Percentiles rank a stretch among this genome's conserved stretches.
Evolutionary conservation across 805 yeast species (phyloP).

Genomic region (Teunomyces atbi): DNA sequence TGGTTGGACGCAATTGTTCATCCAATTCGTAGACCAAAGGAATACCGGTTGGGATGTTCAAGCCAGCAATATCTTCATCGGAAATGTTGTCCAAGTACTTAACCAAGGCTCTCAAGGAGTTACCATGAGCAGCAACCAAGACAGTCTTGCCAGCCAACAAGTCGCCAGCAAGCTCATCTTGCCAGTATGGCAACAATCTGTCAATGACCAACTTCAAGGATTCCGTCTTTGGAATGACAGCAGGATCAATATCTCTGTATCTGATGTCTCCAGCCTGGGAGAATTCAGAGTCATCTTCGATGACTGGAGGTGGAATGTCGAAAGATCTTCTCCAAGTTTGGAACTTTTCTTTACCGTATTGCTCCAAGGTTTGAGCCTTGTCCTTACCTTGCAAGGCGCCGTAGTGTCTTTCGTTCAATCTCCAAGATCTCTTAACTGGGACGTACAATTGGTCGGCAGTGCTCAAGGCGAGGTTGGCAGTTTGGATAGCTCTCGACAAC

Average conservation of each 20-base stretch:
- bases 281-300: constrained; percentile 73
- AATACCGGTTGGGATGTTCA: constrained; percentile 98
- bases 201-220: constrained; percentile 93
- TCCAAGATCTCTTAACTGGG: constrained; percentile 94
- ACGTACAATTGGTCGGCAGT: constrained; percentile 86
- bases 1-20: constrained; percentile 79
- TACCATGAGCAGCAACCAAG: constrained; percentile 94
- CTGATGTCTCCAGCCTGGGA: constrained; percentile 85
- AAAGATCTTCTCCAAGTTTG: constrained; percentile 96
- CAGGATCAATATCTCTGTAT: constrained; percentile 80
- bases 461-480: constrained; percentile 92
- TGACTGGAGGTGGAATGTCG: constrained; percentile 93
- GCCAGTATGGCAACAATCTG: constrained; percentile 96
- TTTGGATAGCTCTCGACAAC: constrained; percentile 92
- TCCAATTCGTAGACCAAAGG: constrained; percentile 97
- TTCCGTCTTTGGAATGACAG: constrained; percentile 89
- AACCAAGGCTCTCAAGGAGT: constrained; percentile 94
- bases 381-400: constrained; percentile 99
- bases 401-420: constrained; percentile 98
- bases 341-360: constrained; percentile 90
- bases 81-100: constrained; percentile 93
- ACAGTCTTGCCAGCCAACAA: constrained; percentile 87
- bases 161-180: constrained; percentile 84
- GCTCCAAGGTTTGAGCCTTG: constrained; percentile 87
- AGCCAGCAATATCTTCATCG: constrained; percentile 86